Evolutionary conservation across 768 basidiomycete genomes (phyloP), one percentile per base, ranked within the genome.

Genomic region (Lactarius sanguifluus): DNA sequence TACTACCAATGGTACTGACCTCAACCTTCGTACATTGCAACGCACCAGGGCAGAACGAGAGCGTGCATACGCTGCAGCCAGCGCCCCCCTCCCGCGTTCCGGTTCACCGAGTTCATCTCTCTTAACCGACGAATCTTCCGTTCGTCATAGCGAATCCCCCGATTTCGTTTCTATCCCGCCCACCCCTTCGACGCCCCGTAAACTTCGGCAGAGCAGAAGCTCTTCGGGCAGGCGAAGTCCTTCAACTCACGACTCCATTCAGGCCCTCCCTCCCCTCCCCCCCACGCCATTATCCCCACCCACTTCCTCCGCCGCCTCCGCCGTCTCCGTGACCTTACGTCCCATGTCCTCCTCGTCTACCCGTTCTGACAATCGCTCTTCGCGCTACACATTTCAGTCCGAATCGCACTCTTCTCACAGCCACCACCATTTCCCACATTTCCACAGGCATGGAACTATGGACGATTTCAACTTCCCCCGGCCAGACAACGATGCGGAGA

Each of bases 401-500:
- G 84, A 86, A 47, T 78, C 85, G 15, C 81, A 83, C 63, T 80
- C 85, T 70, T 79, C 84, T 34, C 85, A 87, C 66, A 81, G 85
- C 73, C 80, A 81, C 68, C 82, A 83, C 72, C 68, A 73, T 54
- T 72, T 74, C 52, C 71, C 73, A 56, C 72, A 73, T 62, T 45
- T 75, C 23, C 74, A 76, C 57, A 81, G 81, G 54, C 77, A 79
- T 66, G 72, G 75, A 20, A 64, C 76, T 41, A 78, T 81, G 54
- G 84, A 85, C 23, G 85, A 85, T 55, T 96, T 95, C 73, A 66
- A 81, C 63, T 92, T 94, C 65, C 86, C 89, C 8, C 84, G 91
- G 15, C 96, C 96, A 3, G 82, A 85, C 10, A 84, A 81, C 30
- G 87, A 92, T 65, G 83, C 85, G 55, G 89, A 94, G 62, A 88